Base-by-base conservation (phyloP, 108 stramenopile genomes). In the Licmophora abbreviata region DNA sequence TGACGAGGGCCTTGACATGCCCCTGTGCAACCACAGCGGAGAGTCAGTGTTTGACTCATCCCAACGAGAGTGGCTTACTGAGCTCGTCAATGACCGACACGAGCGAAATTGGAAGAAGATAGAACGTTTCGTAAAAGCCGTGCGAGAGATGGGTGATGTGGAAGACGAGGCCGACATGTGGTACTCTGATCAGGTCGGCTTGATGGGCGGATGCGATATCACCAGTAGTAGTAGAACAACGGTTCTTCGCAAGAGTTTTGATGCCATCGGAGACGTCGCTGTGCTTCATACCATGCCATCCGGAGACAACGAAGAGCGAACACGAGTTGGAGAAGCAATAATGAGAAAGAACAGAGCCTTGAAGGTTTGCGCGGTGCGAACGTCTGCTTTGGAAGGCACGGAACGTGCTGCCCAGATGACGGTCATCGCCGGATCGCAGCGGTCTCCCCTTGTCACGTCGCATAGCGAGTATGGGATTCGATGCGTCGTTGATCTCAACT, bases 1-100 rank as follows among this genome's bases (percentile, higher is more conserved):
- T 15, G 92, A 93, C 55, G 92, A 93, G 64, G 84, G 82, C 23
- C 64, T 93, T n/a, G 92, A 93, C 40, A 86, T 89, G 85, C 92
- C 92, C 14, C 46, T 93, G 8, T 68, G 65, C 0, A 65, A 64
- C 17, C 64, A 55, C 10, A 26, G 52, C 30, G 44, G 21, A 14
- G 42, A 44, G 17, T 40, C 51, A 18, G 55, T 42, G 26, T 24
- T 18, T 4, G 37, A 54, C 34, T 73, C 59, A 3, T n/a, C n/a
- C n/a, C n/a, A n/a, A n/a, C n/a, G n/a, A n/a, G 61, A 59, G 49
- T 88, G 86, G 86, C 66, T 92, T 34, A 66, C 74, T 6, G 56
- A 69, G 15, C 44, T 88, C 47, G 82, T 88, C 29, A 92, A 92
- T 62, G 86, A 88, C 54, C 59, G 84, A 8, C 85, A 86, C 55